phyloP scores from a whole-genome alignment of 768 basidiomycete genomes.

The Rhodotorula kratochvilovae region DNA sequence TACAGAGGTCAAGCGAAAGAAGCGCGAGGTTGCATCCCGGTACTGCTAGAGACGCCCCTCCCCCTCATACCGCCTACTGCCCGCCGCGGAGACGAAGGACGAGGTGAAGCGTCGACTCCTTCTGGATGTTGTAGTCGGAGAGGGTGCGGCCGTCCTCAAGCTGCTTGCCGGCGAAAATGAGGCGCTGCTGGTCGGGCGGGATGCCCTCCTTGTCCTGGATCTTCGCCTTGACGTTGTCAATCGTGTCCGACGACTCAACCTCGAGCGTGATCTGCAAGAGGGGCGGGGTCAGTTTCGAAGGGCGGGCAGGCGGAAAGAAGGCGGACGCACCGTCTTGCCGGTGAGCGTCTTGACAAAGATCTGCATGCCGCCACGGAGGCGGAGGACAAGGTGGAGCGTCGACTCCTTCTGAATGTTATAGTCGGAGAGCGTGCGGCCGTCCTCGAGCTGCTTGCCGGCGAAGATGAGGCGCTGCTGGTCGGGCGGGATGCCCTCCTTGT shows the following conservation, averaged over 20 bases:
- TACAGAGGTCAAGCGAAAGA: too few relatives aligned
- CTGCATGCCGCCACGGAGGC: constrained; percentile 91
- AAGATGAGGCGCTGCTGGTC: constrained; percentile 89
- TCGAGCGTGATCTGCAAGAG: constrained; percentile 64
- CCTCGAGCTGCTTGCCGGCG: constrained; percentile 86
- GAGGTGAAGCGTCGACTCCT: constrained; percentile 89
- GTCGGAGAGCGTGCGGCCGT: constrained; percentile 81
- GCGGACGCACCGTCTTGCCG: constrained; percentile 28
- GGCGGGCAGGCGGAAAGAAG: constrained; percentile 51
- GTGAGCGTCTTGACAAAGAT: constrained; percentile 65
- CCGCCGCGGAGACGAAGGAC: constrained; percentile 58
- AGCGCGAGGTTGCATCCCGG: too few relatives aligned
- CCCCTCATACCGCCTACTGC: too few relatives aligned
- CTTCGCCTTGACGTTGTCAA: constrained; percentile 92
- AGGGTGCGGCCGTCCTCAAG: constrained; percentile 83
- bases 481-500: constrained; percentile 89
- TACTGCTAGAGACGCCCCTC: too few relatives aligned
- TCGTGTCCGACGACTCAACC: constrained; percentile 85
- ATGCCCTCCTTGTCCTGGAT: constrained; percentile 93
- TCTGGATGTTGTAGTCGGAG: constrained; percentile 76
- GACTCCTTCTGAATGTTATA: constrained; percentile 82
- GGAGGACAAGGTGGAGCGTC: constrained; percentile 89
- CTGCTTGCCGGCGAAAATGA: constrained; percentile 89
- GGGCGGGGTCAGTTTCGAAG: constrained; percentile 55
- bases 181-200: constrained; percentile 81